Evolutionary conservation across 2,329 filamentous ascomycete species (phyloP), one percentile per base, ranked within the genome.

Genomic region (Ophiostoma ulmi): DNA sequence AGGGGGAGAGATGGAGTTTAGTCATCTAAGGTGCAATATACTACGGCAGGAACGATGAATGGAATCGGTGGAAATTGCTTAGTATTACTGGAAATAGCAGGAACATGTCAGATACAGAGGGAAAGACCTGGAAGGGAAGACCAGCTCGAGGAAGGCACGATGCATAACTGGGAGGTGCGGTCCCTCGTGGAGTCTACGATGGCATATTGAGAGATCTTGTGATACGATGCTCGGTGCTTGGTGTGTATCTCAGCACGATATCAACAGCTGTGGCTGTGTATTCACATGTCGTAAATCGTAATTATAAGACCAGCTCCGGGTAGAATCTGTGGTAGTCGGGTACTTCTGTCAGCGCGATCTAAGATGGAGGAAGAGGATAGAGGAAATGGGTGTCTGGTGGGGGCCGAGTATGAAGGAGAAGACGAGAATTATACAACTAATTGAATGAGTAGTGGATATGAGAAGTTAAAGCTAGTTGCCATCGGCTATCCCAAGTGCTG

Each of bases 151-250:
- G 26, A 31, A 63, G 26, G 58, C 4, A 63, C 58, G 26, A 63
- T 36, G 58, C 58, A 63, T 5, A 31, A 63, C 35, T 14, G 58
- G 58, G 35, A 63, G 58, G 58, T 35, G 58, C 58, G 5, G n/a
- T 26, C n/a, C 26, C 55, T 61, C 58, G 26, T 63, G 58, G 26
- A 58, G 52, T n/a, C 52, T 58, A 58, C 22, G 52, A 58, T 63
- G 26, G 26, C 58, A 35, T 48, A 63, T 17, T 55, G n/a, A 22
- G 55, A 35, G 26, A 58, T 58, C 52, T 22, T 13, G 52, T 22
- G 20, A 55, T 55, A 55, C 17, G 38, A 39, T 39, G 38, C 38
- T 39, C 31, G 38, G 38, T 39, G 8, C 38, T 39, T 39, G 38
- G 38, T 13, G 38, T 13, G 38, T 3, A 10, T 3, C 38, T 39